These are phyloP conservation scores for Venturia nashicola DNA, from an alignment of 2,329 filamentous ascomycete genomes.

Conservation along the genomic window DNA sequence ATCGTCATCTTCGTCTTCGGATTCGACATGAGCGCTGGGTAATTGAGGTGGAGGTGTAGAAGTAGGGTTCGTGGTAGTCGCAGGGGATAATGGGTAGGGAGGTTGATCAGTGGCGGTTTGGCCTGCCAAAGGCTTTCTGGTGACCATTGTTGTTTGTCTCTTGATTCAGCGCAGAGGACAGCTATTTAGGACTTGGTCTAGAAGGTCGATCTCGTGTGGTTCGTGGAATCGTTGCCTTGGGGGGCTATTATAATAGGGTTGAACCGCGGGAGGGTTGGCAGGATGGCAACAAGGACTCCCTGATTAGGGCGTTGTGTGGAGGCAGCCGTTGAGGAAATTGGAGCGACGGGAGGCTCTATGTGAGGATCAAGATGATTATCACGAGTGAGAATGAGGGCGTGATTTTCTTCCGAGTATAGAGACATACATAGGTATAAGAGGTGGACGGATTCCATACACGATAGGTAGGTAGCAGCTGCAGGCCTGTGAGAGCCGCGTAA, in stretches of 20 bases:
- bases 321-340: not conserved
- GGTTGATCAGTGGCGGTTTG: not conserved
- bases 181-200: not conserved
- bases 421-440: not conserved
- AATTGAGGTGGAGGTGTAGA: not conserved
- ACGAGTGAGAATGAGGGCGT: not conserved
- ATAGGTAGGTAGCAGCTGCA: not conserved
- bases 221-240: not conserved
- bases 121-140: slow-evolving; percentile 2
- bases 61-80: not conserved
- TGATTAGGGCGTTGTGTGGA: not conserved
- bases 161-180: not conserved
- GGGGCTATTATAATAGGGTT: not conserved
- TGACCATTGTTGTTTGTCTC: not conserved
- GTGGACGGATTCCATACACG: not conserved
- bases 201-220: not conserved
- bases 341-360: not conserved
- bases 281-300: not conserved
- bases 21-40: not conserved
- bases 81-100: not conserved
- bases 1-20: slow-evolving; percentile 11
- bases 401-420: not conserved
- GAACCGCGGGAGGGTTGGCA: not conserved
- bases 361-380: not conserved
- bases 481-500: not conserved